Conservation (phyloP, 164 flowering plant genomes). For the Santalum album region DNA sequence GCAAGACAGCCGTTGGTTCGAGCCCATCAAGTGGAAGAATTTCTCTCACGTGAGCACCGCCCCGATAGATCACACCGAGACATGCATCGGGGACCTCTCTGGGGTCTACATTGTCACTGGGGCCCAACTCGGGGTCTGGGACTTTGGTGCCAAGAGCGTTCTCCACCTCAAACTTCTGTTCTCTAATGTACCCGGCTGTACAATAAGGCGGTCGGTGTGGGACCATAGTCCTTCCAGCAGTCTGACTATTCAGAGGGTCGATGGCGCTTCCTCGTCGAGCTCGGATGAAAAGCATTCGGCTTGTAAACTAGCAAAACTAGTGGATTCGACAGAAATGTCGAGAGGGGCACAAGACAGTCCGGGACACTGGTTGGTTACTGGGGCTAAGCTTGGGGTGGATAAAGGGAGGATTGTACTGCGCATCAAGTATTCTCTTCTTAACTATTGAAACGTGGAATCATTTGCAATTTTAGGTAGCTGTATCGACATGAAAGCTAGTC, state of each 20-base stretch:
- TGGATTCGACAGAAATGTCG: slow-evolving; percentile 75
- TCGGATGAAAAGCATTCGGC: slow-evolving; percentile 17
- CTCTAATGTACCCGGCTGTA: slow-evolving; percentile 93
- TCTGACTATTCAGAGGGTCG: slow-evolving; percentile 18
- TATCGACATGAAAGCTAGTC: slow-evolving; percentile 15
- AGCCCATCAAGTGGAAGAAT: slow-evolving; percentile 97
- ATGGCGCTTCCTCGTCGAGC: slow-evolving; percentile 35
- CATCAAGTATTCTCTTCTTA: slow-evolving; percentile 77
- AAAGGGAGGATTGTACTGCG: slow-evolving; percentile 86
- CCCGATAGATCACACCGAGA: slow-evolving; percentile 80
- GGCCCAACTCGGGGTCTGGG: slow-evolving; percentile 97
- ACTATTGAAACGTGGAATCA: slow-evolving; percentile 36
- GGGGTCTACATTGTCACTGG: slow-evolving; percentile 96
- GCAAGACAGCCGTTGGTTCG: slow-evolving; percentile 98
- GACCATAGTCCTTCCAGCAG: slow-evolving; percentile 66
- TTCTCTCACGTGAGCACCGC: slow-evolving; percentile 98
- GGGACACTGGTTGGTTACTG: slow-evolving; percentile 98
- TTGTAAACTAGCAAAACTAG: slow-evolving; percentile 64
- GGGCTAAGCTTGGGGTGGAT: slow-evolving; percentile 94
- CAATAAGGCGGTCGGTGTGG: slow-evolving; percentile 93
- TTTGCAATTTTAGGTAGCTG: neutral
- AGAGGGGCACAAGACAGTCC: slow-evolving; percentile 96
- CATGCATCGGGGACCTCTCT: slow-evolving; percentile 89
- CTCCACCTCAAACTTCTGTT: slow-evolving; percentile 90
- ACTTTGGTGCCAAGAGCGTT: slow-evolving; percentile 87